phyloP scores from a whole-genome alignment of 1,139 yeast species.

The Debaryomyces udenii region DNA sequence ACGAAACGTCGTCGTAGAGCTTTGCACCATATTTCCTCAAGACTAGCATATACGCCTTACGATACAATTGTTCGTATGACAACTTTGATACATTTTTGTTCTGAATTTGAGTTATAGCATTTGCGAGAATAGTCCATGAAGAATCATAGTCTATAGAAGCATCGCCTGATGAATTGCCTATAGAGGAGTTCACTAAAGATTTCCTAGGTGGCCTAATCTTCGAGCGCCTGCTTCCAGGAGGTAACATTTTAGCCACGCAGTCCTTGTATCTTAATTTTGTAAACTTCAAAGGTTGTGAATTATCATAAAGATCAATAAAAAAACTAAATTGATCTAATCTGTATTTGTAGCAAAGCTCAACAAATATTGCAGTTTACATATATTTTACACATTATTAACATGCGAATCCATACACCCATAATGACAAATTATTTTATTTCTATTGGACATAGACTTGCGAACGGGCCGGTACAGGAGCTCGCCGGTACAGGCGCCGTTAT shows the following conservation, averaged over 20 bases:
- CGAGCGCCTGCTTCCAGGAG: conserved; percentile 51
- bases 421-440: conserved; percentile 5
- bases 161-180: conserved; percentile 19
- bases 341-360: background rate
- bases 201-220: conserved; percentile 78
- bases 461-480: background rate
- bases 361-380: background rate
- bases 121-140: conserved; percentile 71
- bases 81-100: conserved; percentile 71
- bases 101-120: conserved; percentile 78
- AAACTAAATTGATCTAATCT: conserved; percentile 7
- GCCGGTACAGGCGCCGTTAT: conserved; percentile 7
- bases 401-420: background rate
- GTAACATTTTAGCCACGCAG: conserved; percentile 32
- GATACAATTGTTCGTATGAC: conserved; percentile 82
- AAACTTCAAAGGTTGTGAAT: no score
- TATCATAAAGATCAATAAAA: no score
- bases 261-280: no score
- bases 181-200: conserved; percentile 35
- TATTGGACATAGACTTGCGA: conserved; percentile 1
- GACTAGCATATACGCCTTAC: conserved; percentile 80
- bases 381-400: background rate
- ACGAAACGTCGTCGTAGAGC: conserved; percentile 65
- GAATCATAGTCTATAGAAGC: conserved; percentile 61
- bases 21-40: conserved; percentile 71